Base-by-base conservation (phyloP, 148 eudicot genomes). In the Rhododendron kiyosumense region DNA sequence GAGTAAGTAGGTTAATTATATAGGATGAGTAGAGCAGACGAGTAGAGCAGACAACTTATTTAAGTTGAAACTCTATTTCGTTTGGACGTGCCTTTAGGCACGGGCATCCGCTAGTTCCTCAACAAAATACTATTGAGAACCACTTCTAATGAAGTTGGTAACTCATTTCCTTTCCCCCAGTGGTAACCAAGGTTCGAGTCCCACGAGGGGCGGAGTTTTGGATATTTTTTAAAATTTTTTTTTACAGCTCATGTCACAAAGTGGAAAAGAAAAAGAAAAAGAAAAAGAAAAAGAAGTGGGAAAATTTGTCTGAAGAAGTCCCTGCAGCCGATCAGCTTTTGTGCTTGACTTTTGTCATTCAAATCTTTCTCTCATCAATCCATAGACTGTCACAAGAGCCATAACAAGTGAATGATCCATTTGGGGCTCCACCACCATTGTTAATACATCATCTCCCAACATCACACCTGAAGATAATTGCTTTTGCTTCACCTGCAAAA, bases 401-500 rank as follows among this genome's bases (percentile, higher is more conserved):
- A 92, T 89, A 41, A 95, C 84, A 36, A 95, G 87, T 48, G 95
- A 91, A 81, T 83, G 93, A 88, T 95, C 96, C 36, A 88, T 85
- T 51, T 86, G 84, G 52, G 98, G 88, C 73, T 88, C 92, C 79
- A 95, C 86, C 46, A 85, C 91, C 84, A 95, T 87, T 85, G 89
- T 89, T 49, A 94, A 81, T 36, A 95, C 96, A 89, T 95, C 98
- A 45, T 91, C 88, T 86, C 98, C 98, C 67, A 95, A 83, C 78
- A 84, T 83, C 45, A 94, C 84, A 61, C 96, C 98, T 17, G 81
- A 78, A 67, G 82, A 54, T n/a, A 92, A 82, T 81, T 92, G 92
- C 89, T 95, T 93, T 81, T 89, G 87, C 78, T 83, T 92, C 22
- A 90, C 90, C 93, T 93, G 89, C 81, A 67, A 75, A 59, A 15